Evolutionary conservation across 306 rosid genomes (phyloP).

Genomic region (Quercus mongolica): DNA sequence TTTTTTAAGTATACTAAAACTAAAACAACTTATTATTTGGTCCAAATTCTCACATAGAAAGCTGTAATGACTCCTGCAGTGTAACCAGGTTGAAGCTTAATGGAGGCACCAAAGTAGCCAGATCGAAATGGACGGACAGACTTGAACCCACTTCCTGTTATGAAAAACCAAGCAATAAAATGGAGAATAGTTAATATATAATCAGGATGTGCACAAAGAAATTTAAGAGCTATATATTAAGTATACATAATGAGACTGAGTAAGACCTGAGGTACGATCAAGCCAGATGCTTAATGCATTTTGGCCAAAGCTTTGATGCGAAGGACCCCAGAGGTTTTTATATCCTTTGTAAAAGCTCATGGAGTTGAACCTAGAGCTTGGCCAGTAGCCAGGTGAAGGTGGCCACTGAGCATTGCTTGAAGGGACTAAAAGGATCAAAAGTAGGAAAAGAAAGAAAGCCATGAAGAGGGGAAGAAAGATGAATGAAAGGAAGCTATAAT

Average conservation of each 20-base stretch:
- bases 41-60: slow-evolving; percentile 61
- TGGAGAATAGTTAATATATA: neutral
- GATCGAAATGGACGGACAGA: slow-evolving; percentile 84
- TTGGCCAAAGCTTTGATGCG: slow-evolving; percentile 64
- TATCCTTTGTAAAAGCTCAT: slow-evolving; percentile 61
- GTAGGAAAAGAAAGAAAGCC: slow-evolving; percentile 42
- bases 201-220: neutral
- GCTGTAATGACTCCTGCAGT: slow-evolving; percentile 98
- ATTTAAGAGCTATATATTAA: neutral
- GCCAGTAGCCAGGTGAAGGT: slow-evolving; percentile 93
- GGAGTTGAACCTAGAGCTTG: slow-evolving; percentile 71
- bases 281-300: slow-evolving; percentile 83
- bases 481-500: slow-evolving; percentile 3
- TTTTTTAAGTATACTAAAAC: too few relatives aligned
- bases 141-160: slow-evolving; percentile 90
- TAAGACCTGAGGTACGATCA: slow-evolving; percentile 66
- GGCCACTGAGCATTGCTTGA: slow-evolving; percentile 69
- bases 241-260: neutral
- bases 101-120: slow-evolving; percentile 86
- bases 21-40: neutral
- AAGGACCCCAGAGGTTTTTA: slow-evolving; percentile 86
- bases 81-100: slow-evolving; percentile 90
- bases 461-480: slow-evolving; percentile 25
- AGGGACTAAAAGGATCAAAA: slow-evolving; percentile 37
- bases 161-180: slow-evolving; percentile 3